Conservation (phyloP, 2,329 filamentous ascomycete genomes). For the Aureobasidium pullulans region DNA sequence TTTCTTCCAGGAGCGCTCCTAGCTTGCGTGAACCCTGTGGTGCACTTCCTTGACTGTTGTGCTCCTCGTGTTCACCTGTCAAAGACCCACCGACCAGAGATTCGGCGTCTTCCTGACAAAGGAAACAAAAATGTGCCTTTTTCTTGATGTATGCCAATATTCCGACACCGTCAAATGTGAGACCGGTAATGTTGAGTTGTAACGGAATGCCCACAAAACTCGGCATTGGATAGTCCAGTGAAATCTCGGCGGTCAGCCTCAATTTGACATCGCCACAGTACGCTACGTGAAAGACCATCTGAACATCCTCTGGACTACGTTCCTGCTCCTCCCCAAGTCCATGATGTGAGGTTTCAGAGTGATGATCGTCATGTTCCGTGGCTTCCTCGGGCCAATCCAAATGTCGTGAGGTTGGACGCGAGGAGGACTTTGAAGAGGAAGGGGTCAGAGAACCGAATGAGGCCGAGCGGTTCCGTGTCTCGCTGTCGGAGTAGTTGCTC, state of each 20-base stretch:
- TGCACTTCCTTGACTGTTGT: not conserved
- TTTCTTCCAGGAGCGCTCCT: slow-evolving; percentile 80
- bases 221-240: slow-evolving; percentile 97
- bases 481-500: slow-evolving; percentile 29
- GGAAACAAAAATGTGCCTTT: slow-evolving; percentile 85
- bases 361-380: slow-evolving; percentile 13
- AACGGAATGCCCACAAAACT: slow-evolving; percentile 95
- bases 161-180: slow-evolving; percentile 92
- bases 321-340: slow-evolving; percentile 40
- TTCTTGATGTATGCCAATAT: slow-evolving; percentile 87
- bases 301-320: slow-evolving; percentile 75
- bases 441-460: slow-evolving; percentile 42
- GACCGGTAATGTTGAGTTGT: slow-evolving; percentile 86
- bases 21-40: slow-evolving; percentile 35
- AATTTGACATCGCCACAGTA: slow-evolving; percentile 85
- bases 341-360: not conserved
- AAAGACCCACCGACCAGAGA: slow-evolving; percentile 45
- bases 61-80: slow-evolving; percentile 21
- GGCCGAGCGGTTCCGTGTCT: slow-evolving; percentile 21
- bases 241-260: slow-evolving; percentile 85
- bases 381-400: slow-evolving; percentile 19
- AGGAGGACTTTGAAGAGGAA: slow-evolving; percentile 35
- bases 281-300: slow-evolving; percentile 83
- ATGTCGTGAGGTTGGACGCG: slow-evolving; percentile 37
- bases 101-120: slow-evolving; percentile 84